Evolutionary conservation across 192 early-diverging fungal genomes (phyloP).

Genomic region (Radiomyces spectabilis): DNA sequence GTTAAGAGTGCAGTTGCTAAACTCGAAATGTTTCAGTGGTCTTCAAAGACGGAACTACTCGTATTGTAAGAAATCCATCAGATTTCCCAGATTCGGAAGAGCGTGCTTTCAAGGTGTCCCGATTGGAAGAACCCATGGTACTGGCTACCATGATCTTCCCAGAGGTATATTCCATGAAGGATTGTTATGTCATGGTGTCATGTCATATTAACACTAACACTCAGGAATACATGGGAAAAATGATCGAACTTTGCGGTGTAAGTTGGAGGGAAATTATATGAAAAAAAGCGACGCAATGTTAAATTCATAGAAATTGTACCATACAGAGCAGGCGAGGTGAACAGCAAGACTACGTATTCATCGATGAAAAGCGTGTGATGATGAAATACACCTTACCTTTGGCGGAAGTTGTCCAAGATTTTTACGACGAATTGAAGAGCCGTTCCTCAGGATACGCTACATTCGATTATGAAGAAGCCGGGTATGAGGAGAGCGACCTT

Average conservation of each 20-base stretch:
- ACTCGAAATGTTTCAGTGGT: constrained; percentile 34
- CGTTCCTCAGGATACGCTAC: constrained; percentile 84
- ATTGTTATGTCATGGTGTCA: not conserved
- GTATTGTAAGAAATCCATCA: constrained; percentile 71
- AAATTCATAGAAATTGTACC: not conserved
- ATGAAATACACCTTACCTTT: constrained; percentile 85
- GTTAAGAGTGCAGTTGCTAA: not conserved
- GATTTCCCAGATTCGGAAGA: constrained; percentile 83
- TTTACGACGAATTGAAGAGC: constrained; percentile 92
- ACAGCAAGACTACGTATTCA: constrained; percentile 78
- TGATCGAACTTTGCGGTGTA: constrained; percentile 73
- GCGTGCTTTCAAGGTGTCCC: constrained; percentile 49
- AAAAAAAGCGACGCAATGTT: not conserved
- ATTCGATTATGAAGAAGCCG: constrained; percentile 95
- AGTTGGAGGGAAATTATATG: not conserved
- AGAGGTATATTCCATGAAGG: constrained; percentile 29
- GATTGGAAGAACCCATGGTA: constrained; percentile 88
- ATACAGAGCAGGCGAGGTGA: constrained; percentile 69
- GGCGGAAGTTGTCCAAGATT: constrained; percentile 91
- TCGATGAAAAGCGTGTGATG: constrained; percentile 80
- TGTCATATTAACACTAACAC: not conserved
- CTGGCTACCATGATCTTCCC: constrained; percentile 90
- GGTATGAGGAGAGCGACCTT: constrained; percentile 78
- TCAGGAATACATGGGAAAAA: constrained; percentile 63
- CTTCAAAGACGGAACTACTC: constrained; percentile 31